Evolutionary conservation across 2,329 filamentous ascomycete genomes (phyloP).

Genomic region (Aspergillus neotritici): DNA sequence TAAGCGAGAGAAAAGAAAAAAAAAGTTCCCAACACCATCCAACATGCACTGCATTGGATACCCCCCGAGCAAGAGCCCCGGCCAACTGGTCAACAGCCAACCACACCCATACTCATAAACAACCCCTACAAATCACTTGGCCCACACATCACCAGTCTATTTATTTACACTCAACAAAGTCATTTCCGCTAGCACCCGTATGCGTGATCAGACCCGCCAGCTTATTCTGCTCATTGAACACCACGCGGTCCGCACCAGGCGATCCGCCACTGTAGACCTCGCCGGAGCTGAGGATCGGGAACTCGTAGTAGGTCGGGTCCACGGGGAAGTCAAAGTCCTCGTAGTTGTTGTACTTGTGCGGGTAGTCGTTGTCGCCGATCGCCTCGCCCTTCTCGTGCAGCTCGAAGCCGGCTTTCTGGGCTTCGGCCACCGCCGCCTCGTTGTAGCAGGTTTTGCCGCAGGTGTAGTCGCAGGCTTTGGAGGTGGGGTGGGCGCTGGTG

Average conservation of each 20-base stretch:
- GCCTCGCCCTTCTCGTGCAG: conserved; percentile 41
- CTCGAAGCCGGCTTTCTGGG: conserved; percentile 48
- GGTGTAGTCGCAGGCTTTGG: conserved; percentile 43
- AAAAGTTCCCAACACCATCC: too few relatives aligned
- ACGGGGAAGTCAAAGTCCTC: conserved; percentile 58
- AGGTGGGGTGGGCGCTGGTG: conserved; percentile 25
- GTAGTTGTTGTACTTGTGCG: conserved; percentile 57
- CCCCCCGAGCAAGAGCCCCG: too few relatives aligned
- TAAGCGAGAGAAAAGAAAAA: too few relatives aligned
- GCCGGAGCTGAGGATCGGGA: conserved; percentile 51
- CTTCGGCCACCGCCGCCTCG: conserved; percentile 45
- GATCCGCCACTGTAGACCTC: conserved; percentile 53
- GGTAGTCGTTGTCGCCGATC: conserved; percentile 44
- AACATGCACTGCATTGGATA: too few relatives aligned
- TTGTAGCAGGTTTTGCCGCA: conserved; percentile 54
- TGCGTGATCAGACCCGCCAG: conserved; percentile 64
- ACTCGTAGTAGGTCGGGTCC: conserved; percentile 57
- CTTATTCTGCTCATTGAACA: conserved; percentile 54
- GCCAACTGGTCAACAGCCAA: too few relatives aligned
- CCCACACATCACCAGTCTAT: too few relatives aligned
- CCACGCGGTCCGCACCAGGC: conserved; percentile 62
- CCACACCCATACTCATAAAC: too few relatives aligned
- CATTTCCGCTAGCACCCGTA: conserved; percentile 61
- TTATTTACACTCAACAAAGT: conserved; percentile 57
- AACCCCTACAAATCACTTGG: background rate